These are phyloP conservation scores for Fagopyrum homotropicum DNA, from an alignment of 148 eudicot species.

Conservation along the genomic window DNA sequence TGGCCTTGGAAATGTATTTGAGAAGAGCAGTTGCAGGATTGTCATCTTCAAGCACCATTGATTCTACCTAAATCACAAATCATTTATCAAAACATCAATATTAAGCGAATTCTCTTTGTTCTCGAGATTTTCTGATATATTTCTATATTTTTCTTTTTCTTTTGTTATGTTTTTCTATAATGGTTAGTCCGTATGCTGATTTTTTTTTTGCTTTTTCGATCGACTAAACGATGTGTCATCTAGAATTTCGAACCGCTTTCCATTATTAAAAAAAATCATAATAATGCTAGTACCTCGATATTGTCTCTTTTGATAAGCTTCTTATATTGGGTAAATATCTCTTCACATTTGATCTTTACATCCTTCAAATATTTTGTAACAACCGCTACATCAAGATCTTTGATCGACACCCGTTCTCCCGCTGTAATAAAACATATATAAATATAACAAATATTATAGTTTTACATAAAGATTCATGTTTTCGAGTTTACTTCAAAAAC, in stretches of 20 bases:
- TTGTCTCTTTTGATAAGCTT: slow-evolving; percentile 23
- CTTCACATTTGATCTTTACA: slow-evolving; percentile 26
- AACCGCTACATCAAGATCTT: slow-evolving; percentile 38
- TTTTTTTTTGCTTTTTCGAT: too few species aligned
- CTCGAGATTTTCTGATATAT: too few species aligned
- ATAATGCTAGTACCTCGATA: slow-evolving; percentile 20
- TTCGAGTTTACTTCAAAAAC: too few species aligned
- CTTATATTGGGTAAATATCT: slow-evolving; percentile 35
- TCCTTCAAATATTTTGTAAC: slow-evolving; percentile 41
- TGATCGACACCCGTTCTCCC: slow-evolving; percentile 37
- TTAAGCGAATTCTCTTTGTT: too few species aligned
- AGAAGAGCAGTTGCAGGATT: slow-evolving; percentile 43
- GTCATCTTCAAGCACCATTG: slow-evolving; percentile 53
- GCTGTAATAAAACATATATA: slow-evolving; percentile 21
- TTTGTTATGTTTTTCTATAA: too few species aligned
- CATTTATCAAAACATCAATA: too few species aligned
- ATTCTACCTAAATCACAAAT: slow-evolving; percentile 31
- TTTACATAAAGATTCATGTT: too few species aligned
- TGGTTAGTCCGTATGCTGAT: too few species aligned
- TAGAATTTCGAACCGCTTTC: too few species aligned
- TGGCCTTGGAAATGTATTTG: slow-evolving; percentile 29
- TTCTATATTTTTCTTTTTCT: too few species aligned
- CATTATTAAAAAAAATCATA: not conserved
- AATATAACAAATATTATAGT: too few species aligned
- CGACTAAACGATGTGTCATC: too few species aligned